Conservation (phyloP, 2,329 filamentous ascomycete genomes). For the Calonectria pseudoreteaudii region DNA sequence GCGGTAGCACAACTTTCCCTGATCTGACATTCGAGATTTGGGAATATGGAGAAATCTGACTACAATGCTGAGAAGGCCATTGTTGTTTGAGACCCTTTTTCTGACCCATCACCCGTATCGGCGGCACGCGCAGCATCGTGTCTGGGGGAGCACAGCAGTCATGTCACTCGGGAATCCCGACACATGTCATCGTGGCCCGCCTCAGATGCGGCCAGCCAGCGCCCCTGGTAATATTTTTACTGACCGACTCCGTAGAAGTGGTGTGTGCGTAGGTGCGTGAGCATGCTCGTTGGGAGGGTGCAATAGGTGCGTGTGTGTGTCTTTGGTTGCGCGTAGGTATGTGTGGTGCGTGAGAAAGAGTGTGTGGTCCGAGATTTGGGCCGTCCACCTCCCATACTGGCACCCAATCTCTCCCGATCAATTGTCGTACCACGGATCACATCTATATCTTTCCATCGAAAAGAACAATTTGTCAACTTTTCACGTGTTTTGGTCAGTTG, state of each 20-base stretch:
- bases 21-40: slow-evolving; percentile 6
- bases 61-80: neutral
- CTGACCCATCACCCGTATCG: neutral
- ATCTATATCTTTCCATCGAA: slow-evolving; percentile 11
- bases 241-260: slow-evolving; percentile 18
- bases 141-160: neutral
- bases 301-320: neutral
- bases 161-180: slow-evolving; percentile 8
- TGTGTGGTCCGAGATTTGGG: slow-evolving; percentile 27
- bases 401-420: slow-evolving; percentile 16
- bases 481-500: slow-evolving; percentile 5
- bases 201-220: slow-evolving; percentile 4
- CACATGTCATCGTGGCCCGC: slow-evolving; percentile 21
- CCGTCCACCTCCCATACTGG: slow-evolving; percentile 18
- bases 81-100: neutral
- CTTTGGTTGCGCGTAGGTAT: slow-evolving; percentile 15
- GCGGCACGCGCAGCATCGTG: neutral
- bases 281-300: slow-evolving; percentile 6
- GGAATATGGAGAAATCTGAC: neutral
- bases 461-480: neutral
- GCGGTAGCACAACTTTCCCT: neutral
- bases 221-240: slow-evolving; percentile 7
- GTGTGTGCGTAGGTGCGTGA: slow-evolving; percentile 27
- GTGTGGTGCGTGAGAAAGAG: slow-evolving; percentile 20
- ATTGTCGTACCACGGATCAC: slow-evolving; percentile 30